Conservation (phyloP, 139 green algal genomes). For the Monoraphidium neglectum region DNA sequence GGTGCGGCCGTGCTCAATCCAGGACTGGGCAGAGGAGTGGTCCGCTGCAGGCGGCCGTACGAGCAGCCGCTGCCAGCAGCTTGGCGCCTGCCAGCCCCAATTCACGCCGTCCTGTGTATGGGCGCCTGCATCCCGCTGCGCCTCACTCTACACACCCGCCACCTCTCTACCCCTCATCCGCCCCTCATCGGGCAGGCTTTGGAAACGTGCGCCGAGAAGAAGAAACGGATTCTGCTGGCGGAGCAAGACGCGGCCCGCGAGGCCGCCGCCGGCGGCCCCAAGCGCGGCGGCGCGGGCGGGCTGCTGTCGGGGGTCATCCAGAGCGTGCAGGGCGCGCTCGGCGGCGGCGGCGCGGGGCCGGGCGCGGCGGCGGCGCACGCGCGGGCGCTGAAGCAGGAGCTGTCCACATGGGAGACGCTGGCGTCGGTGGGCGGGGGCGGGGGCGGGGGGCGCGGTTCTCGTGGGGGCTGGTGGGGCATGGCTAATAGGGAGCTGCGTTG, state of each 20-base stretch:
- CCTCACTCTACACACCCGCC: too few relatives aligned
- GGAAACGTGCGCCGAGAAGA: conserved; percentile 66
- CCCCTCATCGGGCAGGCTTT: conserved; percentile 37
- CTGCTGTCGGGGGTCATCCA: background rate
- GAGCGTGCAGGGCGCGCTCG: background rate
- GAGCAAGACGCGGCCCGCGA: conserved; percentile 39
- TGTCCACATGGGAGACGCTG: conserved; percentile 37
- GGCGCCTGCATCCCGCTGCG: too few relatives aligned
- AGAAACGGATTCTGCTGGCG: conserved; percentile 50
- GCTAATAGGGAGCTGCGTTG: too few relatives aligned
- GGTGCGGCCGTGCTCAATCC: too few relatives aligned
- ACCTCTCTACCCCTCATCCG: too few relatives aligned
- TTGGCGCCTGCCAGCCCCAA: too few relatives aligned
- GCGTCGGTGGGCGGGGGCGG: conserved; percentile 21
- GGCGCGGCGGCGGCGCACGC: conserved; percentile 41
- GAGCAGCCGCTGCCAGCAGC: too few relatives aligned
- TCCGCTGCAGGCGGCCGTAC: too few relatives aligned
- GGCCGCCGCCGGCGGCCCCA: background rate
- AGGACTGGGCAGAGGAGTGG: too few relatives aligned
- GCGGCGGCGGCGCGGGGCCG: background rate
- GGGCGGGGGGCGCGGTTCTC: too few relatives aligned
- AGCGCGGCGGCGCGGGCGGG: background rate
- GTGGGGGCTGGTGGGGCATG: too few relatives aligned
- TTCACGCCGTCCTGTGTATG: too few relatives aligned
- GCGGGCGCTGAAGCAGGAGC: conserved; percentile 63